A percentile compares a stretch with the other conserved stretches of the same genome.
Conservation (phyloP, 768 basidiomycete genomes). For the Pulveroboletus ravenelii region DNA sequence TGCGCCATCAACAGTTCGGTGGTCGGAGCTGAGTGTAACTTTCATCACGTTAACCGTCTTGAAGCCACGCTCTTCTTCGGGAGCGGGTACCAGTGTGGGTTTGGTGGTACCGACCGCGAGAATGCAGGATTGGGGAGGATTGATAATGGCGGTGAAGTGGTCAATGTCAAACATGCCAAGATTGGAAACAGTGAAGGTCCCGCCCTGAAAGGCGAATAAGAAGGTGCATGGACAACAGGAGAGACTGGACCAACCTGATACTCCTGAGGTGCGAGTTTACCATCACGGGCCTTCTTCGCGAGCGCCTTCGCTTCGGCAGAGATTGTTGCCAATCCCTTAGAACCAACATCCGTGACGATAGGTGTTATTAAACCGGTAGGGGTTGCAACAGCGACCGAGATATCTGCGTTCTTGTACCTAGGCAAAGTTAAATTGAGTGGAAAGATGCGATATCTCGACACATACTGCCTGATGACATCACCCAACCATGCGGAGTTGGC, state of each 20-base stretch:
- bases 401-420: conserved; percentile 95
- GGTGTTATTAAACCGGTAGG: conserved; percentile 96
- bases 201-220: conserved; percentile 53
- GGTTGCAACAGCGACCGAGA: conserved; percentile 95
- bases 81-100: conserved; percentile 81
- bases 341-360: conserved; percentile 89
- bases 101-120: conserved; percentile 89
- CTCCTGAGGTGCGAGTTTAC: conserved; percentile 90
- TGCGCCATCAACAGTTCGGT: conserved; percentile 95
- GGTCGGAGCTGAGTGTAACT: conserved; percentile 91
- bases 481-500: conserved; percentile 98
- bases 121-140: conserved; percentile 96
- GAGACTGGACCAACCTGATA: conserved; percentile 66
- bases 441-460: not conserved
- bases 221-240: not conserved
- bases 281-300: conserved; percentile 94
- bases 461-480: conserved; percentile 91
- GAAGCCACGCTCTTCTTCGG: conserved; percentile 91
- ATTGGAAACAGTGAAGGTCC: conserved; percentile 98
- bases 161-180: conserved; percentile 95
- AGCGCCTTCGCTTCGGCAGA: conserved; percentile 89
- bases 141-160: conserved; percentile 99
- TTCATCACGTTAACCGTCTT: conserved; percentile 92
- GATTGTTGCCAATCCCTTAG: conserved; percentile 89
- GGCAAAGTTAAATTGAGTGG: not conserved